These are phyloP conservation scores for Annulohypoxylon truncatum DNA, from an alignment of 2,329 filamentous ascomycete species.

Conservation along the genomic window DNA sequence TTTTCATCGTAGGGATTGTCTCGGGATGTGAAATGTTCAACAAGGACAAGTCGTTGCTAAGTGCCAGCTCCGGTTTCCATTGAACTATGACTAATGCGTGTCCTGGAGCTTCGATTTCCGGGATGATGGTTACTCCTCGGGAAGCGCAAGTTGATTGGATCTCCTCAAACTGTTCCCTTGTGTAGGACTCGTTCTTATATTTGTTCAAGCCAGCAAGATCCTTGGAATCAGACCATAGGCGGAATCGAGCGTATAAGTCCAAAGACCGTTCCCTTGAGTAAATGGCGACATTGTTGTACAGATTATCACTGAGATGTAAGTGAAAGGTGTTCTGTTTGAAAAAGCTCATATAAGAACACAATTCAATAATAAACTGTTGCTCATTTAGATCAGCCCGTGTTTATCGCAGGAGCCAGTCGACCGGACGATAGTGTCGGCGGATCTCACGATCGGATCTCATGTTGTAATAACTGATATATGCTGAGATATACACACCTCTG, in stretches of 20 bases:
- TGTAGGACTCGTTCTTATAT: conserved; percentile 66
- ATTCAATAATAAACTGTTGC: conserved; percentile 62
- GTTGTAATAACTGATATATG: too few relatives aligned
- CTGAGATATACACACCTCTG: conserved; percentile 47
- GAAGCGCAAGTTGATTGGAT: conserved; percentile 64
- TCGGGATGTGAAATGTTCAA: conserved; percentile 67
- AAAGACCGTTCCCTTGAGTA: conserved; percentile 61
- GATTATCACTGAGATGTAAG: conserved; percentile 68
- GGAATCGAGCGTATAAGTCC: conserved; percentile 66
- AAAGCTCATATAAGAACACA: conserved; percentile 70
- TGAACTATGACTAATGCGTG: conserved; percentile 68
- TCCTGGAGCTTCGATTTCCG: conserved; percentile 70
- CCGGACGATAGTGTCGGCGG: too few relatives aligned
- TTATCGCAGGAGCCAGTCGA: neutral
- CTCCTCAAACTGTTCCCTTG: conserved; percentile 60
- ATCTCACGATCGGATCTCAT: neutral
- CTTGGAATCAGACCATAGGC: conserved; percentile 62
- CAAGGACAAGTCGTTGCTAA: conserved; percentile 59
- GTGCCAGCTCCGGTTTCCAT: conserved; percentile 67
- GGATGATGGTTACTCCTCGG: conserved; percentile 67
- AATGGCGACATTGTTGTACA: conserved; percentile 61
- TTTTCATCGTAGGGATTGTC: conserved; percentile 63
- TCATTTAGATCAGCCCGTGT: neutral
- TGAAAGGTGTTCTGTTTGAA: conserved; percentile 72
- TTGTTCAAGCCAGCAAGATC: conserved; percentile 62